Conservation (phyloP, 1,284 basidiomycete genomes). For the Mycena citricolor region DNA sequence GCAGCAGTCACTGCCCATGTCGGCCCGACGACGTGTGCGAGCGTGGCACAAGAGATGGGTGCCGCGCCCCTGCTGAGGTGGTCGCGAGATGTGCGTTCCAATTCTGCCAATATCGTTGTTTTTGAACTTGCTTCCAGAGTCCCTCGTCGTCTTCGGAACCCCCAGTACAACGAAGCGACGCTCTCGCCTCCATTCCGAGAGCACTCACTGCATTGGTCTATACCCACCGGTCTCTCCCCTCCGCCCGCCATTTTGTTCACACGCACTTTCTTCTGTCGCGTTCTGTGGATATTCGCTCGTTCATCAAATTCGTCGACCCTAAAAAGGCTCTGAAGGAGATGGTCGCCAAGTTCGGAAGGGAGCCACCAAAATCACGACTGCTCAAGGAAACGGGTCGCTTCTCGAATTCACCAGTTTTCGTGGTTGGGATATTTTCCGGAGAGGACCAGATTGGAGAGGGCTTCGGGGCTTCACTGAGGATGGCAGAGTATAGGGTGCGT, state of each 20-base stretch:
- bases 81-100: slow-evolving; percentile 63
- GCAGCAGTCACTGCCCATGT: slow-evolving; percentile 90
- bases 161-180: slow-evolving; percentile 66
- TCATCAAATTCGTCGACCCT: slow-evolving; percentile 90
- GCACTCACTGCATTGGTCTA: slow-evolving; percentile 78
- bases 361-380: slow-evolving; percentile 75
- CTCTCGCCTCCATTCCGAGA: slow-evolving; percentile 73
- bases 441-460: slow-evolving; percentile 92
- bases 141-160: slow-evolving; percentile 30
- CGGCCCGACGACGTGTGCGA: slow-evolving; percentile 80
- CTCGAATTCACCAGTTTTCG: slow-evolving; percentile 88
- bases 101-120: not conserved
- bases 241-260: slow-evolving; percentile 82
- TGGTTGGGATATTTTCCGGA: slow-evolving; percentile 91
- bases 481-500: slow-evolving; percentile 92
- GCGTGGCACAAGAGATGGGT: slow-evolving; percentile 83
- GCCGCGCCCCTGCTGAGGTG: slow-evolving; percentile 66
- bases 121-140: slow-evolving; percentile 5
- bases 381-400: slow-evolving; percentile 91
- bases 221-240: slow-evolving; percentile 74
- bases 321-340: slow-evolving; percentile 80
- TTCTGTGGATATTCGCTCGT: slow-evolving; percentile 74
- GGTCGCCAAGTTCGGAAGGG: slow-evolving; percentile 74
- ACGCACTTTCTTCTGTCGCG: slow-evolving; percentile 85
- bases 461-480: slow-evolving; percentile 88